Conservation (phyloP, 2,329 filamentous ascomycete genomes). For the Aspergillus ochraceoroseus region DNA sequence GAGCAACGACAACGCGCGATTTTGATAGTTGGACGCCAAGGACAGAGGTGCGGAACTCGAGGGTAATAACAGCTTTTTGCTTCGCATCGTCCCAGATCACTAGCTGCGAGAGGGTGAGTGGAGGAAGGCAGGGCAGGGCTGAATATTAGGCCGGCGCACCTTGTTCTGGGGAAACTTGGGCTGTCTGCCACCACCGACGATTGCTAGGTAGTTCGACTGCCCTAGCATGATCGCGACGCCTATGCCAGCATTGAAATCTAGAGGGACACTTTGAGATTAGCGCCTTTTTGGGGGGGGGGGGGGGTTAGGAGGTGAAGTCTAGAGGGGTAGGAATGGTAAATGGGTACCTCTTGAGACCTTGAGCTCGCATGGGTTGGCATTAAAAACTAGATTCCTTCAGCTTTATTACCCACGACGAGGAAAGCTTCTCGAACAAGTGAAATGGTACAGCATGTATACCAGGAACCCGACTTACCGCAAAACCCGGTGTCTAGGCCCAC, state of each 20-base stretch:
- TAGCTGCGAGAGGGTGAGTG: constrained; percentile 40
- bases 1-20: constrained; percentile 70
- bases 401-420: constrained; percentile 7
- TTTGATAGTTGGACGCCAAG: constrained; percentile 72
- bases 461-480: constrained; percentile 57
- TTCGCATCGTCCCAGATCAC: constrained; percentile 90
- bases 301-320: not conserved
- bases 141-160: constrained; percentile 42
- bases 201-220: constrained; percentile 76
- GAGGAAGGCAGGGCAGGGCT: not conserved
- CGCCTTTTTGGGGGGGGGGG: not conserved
- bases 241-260: constrained; percentile 76
- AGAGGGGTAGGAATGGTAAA: not conserved
- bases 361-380: constrained; percentile 65
- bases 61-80: constrained; percentile 65
- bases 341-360: constrained; percentile 56
- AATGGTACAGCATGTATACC: constrained; percentile 13
- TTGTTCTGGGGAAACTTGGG: constrained; percentile 87
- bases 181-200: constrained; percentile 80
- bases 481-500: constrained; percentile 83
- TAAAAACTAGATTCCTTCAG: constrained; percentile 56
- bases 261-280: not conserved
- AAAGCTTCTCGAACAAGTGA: no score
- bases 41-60: constrained; percentile 75
- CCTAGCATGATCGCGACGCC: constrained; percentile 82